Base-by-base conservation (phyloP, 768 basidiomycete species). In the Trametes gibbosa region DNA sequence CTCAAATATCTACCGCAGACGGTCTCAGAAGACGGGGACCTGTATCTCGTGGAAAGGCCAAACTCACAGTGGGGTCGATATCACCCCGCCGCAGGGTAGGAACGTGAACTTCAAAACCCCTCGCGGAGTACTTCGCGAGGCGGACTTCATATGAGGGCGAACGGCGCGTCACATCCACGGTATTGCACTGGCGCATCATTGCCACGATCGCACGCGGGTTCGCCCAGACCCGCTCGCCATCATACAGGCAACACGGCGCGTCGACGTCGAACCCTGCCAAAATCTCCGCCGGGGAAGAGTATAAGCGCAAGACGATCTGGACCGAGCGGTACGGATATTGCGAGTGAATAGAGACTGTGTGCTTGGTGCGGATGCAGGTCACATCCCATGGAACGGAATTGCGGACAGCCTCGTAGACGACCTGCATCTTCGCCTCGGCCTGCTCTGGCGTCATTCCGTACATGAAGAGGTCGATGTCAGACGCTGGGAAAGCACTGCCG, bases 311-410 rank as follows among this genome's bases (percentile, higher is more conserved):
- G 5, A 86, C 80, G 55, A 87, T 84, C 66, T 86, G 85, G 32
- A 87, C 76, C n/a, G 79, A 78, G 24, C 85, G 82, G 61, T 85
- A 86, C 0, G 85, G 85, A 67, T 85, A 86, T 80, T 52, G 59
- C 79, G 84, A 84, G 66, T 86, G 81, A 63, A 86, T 85, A 14
- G 85, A 85, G 42, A 85, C 74, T 0, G 84, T 83, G 62, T 87
- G 83, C 70, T 83, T 86, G 56, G 84, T 84, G 40, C 84, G 79
- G 56, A 87, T 80, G 50, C 84, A 85, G 27, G 84, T 85, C 16
- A 84, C 82, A 66, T 86, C 85, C 84, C 84, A 86, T 25, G 84
- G 84, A 35, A 86, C 79, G 10, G 84, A 83, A 66, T 86, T 83
- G 21, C 84, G 75, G 23, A 87, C 82, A 5, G 84, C 84, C 63